Conservation (phyloP, 306 rosid species). For the Rosa lucieae region DNA sequence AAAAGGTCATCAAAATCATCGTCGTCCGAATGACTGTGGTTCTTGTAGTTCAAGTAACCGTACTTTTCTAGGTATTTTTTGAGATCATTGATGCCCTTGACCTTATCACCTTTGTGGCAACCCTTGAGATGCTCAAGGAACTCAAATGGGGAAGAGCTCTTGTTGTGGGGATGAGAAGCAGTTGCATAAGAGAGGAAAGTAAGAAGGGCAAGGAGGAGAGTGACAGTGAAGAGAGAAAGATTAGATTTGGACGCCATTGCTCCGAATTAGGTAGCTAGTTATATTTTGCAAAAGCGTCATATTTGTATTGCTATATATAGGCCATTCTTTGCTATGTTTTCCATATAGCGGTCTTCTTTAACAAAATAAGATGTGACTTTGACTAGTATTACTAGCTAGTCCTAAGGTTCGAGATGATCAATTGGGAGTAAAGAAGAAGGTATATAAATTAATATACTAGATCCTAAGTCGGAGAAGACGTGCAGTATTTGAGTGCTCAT, state of each 20-base stretch:
- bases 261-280: not conserved
- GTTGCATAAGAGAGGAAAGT: not conserved
- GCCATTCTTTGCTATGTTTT: not conserved
- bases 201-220: not conserved
- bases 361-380: not conserved
- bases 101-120: conserved; percentile 34
- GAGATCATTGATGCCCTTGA: conserved; percentile 34
- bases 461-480: not conserved
- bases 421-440: not conserved
- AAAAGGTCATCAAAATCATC: conserved; percentile 33
- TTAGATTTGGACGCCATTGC: conserved; percentile 22
- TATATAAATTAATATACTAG: no score
- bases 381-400: not conserved
- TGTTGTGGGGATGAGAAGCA: conserved; percentile 1
- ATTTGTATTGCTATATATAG: conserved; percentile 6
- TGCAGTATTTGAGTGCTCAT: no score
- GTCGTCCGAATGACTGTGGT: not conserved
- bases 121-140: conserved; percentile 37
- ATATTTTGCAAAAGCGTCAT: not conserved
- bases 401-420: not conserved
- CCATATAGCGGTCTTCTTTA: not conserved
- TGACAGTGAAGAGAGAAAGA: not conserved
- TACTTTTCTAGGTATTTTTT: conserved; percentile 34
- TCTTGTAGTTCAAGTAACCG: conserved; percentile 36
- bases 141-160: conserved; percentile 19